Conservation (phyloP, 2,329 filamentous ascomycete species). For the Plectosphaerella cucumerina region DNA sequence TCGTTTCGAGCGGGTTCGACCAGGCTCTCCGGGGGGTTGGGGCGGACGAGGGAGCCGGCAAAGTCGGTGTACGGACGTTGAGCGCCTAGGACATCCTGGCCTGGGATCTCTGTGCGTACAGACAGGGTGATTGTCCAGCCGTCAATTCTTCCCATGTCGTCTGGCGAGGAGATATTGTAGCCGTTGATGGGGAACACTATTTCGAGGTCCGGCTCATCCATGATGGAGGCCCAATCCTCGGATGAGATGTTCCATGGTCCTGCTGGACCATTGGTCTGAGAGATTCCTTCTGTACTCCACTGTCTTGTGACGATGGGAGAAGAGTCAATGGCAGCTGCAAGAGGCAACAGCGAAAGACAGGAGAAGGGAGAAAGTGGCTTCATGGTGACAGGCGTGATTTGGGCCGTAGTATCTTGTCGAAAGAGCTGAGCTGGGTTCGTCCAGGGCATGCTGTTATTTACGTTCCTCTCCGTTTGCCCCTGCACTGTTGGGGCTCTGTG, state of each 20-base stretch:
- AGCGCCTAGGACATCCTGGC: not conserved
- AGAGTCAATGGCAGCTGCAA: no score
- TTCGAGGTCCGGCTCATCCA: not conserved
- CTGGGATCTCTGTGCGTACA: not conserved
- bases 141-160: not conserved
- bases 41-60: not conserved
- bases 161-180: not conserved
- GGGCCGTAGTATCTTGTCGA: no score
- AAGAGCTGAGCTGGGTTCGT: no score
- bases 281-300: not conserved
- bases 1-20: not conserved
- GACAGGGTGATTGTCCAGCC: not conserved
- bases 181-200: not conserved
- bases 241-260: not conserved
- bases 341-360: no score
- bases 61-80: not conserved
- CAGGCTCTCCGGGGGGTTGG: not conserved
- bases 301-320: no score
- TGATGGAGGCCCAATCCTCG: not conserved
- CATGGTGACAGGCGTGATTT: no score
- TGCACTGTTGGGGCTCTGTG: no score
- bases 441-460: no score
- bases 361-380: no score
- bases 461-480: no score
- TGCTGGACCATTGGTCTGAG: not conserved